phyloP scores from a whole-genome alignment of 2,329 filamentous ascomycete genomes.

The Escovopsis sp. region DNA sequence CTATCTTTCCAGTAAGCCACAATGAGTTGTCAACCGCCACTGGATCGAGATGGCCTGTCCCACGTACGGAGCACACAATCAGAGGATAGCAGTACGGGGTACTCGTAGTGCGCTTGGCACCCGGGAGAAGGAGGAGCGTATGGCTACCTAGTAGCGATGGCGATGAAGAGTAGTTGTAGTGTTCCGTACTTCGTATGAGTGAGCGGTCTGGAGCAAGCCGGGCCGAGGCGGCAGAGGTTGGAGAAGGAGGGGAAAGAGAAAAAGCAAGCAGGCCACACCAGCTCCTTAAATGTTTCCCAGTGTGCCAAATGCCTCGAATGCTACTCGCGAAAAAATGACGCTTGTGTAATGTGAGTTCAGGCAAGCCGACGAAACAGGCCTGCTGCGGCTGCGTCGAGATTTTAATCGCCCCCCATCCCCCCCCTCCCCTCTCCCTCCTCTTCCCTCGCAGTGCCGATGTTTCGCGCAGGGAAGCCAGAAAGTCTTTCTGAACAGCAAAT shows the following conservation, averaged over 20 bases:
- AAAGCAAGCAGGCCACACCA: background rate
- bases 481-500: too few relatives aligned
- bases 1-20: too few relatives aligned
- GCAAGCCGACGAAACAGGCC: constrained; percentile 9
- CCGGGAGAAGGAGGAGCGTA: too few relatives aligned
- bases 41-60: too few relatives aligned
- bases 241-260: background rate
- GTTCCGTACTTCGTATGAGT: too few relatives aligned
- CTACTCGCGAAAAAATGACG: background rate
- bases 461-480: constrained; percentile 4
- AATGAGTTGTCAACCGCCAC: too few relatives aligned
- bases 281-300: background rate
- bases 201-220: too few relatives aligned
- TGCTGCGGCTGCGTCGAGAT: constrained; percentile 11
- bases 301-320: background rate
- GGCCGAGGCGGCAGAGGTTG: background rate
- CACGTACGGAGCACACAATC: too few relatives aligned
- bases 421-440: background rate
- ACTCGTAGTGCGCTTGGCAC: too few relatives aligned
- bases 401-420: constrained; percentile 7
- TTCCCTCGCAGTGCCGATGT: constrained; percentile 2
- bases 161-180: background rate
- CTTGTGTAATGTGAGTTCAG: constrained; percentile 5
- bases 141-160: too few relatives aligned
- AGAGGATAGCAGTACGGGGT: too few relatives aligned